Evolutionary conservation across 495 filamentous ascomycete species (phyloP).

Genomic region (Penicillium bovifimosum): DNA sequence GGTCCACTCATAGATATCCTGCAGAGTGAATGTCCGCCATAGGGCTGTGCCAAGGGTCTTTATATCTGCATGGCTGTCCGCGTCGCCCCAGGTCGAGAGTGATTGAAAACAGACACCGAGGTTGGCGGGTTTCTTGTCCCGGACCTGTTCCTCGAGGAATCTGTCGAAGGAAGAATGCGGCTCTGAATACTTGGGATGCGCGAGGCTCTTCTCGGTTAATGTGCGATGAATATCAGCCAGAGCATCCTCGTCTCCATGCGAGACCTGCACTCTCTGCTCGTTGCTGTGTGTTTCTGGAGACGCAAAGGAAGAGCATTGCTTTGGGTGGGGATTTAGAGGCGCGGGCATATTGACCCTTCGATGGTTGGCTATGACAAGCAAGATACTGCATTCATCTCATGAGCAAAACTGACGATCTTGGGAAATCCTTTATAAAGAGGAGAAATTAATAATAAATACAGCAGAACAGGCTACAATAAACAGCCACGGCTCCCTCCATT

Average conservation of each 20-base stretch:
- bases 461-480: too few relatives aligned
- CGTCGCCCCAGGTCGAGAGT: constrained; percentile 35
- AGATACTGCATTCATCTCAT: background rate
- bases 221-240: constrained; percentile 34
- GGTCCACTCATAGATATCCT: constrained; percentile 38
- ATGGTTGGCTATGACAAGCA: background rate
- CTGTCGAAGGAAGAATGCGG: constrained; percentile 36
- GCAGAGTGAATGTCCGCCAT: constrained; percentile 34
- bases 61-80: constrained; percentile 25
- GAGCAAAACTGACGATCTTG: background rate
- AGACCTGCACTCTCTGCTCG: constrained; percentile 27
- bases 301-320: constrained; percentile 19
- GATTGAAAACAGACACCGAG: constrained; percentile 35
- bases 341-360: constrained; percentile 26
- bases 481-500: too few relatives aligned
- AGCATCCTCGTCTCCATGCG: constrained; percentile 30
- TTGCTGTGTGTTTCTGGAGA: constrained; percentile 13
- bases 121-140: constrained; percentile 29
- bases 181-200: constrained; percentile 24
- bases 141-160: constrained; percentile 32
- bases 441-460: background rate
- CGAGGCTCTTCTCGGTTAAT: constrained; percentile 20
- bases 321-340: constrained; percentile 23
- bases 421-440: constrained; percentile 12
- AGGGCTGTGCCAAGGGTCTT: constrained; percentile 33